These are phyloP conservation scores for Shiraia sp. DNA, from an alignment of 2,329 filamentous ascomycete species.

Conservation along the genomic window DNA sequence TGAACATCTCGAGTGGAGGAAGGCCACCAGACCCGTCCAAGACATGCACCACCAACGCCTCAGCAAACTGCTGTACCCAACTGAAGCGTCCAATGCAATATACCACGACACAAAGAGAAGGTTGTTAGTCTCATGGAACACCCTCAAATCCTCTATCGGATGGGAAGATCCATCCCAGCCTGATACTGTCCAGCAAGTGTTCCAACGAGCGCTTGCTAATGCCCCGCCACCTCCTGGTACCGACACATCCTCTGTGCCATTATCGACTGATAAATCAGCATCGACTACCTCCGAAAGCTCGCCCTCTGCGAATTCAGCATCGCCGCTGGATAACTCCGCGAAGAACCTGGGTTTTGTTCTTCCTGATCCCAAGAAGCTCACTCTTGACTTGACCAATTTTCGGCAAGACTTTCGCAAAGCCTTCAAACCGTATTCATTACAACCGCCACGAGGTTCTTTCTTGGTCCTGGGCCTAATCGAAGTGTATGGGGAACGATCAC, in stretches of 20 bases:
- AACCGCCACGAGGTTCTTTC: constrained; percentile 51
- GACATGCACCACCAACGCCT: constrained; percentile 44
- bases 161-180: constrained; percentile 22
- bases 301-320: constrained; percentile 12
- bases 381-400: constrained; percentile 32
- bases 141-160: constrained; percentile 28
- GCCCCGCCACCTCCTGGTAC: constrained; percentile 8
- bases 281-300: constrained; percentile 17
- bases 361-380: constrained; percentile 28
- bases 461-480: constrained; percentile 52
- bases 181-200: constrained; percentile 14
- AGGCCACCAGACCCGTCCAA: constrained; percentile 33
- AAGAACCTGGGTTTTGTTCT: constrained; percentile 29
- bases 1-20: constrained; percentile 43
- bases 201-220: constrained; percentile 11
- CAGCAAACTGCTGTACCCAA: constrained; percentile 24
- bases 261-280: constrained; percentile 11
- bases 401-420: constrained; percentile 25
- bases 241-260: constrained; percentile 4
- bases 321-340: constrained; percentile 13
- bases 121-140: constrained; percentile 22
- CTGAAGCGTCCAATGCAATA: constrained; percentile 22
- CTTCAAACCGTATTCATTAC: constrained; percentile 19
- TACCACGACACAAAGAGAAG: constrained; percentile 30
- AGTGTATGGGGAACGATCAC: constrained; percentile 48